Conservation (phyloP, 73 alveolate species). For the Paramecium bursaria region DNA sequence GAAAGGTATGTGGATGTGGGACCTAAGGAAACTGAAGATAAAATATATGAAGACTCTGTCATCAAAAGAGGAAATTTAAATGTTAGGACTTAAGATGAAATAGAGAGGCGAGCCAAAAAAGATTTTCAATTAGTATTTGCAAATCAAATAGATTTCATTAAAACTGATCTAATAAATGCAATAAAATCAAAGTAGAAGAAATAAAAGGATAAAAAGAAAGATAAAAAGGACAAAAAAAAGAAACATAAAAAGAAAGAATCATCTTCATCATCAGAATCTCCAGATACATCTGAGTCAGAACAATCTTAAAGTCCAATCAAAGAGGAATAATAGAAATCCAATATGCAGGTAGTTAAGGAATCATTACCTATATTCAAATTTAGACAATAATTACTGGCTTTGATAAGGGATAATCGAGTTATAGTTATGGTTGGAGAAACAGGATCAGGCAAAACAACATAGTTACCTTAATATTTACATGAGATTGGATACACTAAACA, state of each 20-base stretch:
- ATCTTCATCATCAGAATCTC: slow-evolving; percentile 56
- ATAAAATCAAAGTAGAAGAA: slow-evolving; percentile 64
- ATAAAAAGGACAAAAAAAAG: slow-evolving; percentile 70
- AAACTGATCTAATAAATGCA: slow-evolving; percentile 83
- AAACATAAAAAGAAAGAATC: slow-evolving; percentile 68
- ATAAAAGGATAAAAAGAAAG: slow-evolving; percentile 65
- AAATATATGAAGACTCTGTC: slow-evolving; percentile 91
- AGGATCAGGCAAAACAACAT: slow-evolving; percentile 98
- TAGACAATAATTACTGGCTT: slow-evolving; percentile 86
- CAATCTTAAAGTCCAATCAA: slow-evolving; percentile 61
- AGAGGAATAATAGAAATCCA: slow-evolving; percentile 64
- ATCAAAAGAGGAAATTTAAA: slow-evolving; percentile 77
- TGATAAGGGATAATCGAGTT: slow-evolving; percentile 87
- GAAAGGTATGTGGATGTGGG: slow-evolving; percentile 78
- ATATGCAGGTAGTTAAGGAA: slow-evolving; percentile 68
- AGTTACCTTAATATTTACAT: slow-evolving; percentile 96
- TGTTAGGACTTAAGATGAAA: slow-evolving; percentile 77
- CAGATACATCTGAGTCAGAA: slow-evolving; percentile 67
- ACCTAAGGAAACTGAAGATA: slow-evolving; percentile 87
- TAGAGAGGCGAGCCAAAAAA: slow-evolving; percentile 75
- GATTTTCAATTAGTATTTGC: slow-evolving; percentile 88
- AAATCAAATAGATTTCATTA: slow-evolving; percentile 87
- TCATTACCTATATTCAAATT: slow-evolving; percentile 90
- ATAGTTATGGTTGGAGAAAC: slow-evolving; percentile 97
- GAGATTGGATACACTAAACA: slow-evolving; percentile 96